Conservation (phyloP, 73 alveolate species). For the Blepharisma stoltei region DNA sequence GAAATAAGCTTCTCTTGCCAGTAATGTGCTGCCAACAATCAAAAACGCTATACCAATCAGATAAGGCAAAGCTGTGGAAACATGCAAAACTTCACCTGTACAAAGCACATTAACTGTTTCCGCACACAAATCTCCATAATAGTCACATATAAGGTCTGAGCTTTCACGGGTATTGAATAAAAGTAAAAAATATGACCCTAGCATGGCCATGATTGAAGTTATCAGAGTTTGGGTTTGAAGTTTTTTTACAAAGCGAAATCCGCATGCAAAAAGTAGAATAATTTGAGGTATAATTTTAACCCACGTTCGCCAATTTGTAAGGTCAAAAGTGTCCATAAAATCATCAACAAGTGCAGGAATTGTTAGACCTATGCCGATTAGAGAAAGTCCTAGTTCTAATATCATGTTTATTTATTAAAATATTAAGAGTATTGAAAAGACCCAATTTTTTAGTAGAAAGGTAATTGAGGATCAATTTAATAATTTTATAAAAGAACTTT, state of each 20-base stretch:
- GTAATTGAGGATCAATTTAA: no score
- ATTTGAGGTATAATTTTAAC: not conserved
- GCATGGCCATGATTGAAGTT: not conserved
- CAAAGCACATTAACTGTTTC: not conserved
- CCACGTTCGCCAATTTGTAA: not conserved
- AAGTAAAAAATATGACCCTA: constrained; percentile 8
- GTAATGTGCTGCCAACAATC: constrained; percentile 4
- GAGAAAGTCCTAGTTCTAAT: not conserved
- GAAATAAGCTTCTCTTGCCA: not conserved
- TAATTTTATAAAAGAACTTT: no score
- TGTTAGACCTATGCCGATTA: not conserved
- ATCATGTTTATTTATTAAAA: not conserved
- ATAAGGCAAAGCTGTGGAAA: not conserved
- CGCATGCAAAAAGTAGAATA: not conserved
- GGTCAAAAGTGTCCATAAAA: not conserved
- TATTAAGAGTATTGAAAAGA: no score
- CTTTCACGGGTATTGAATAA: constrained; percentile 7
- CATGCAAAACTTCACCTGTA: not conserved
- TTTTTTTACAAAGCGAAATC: not conserved
- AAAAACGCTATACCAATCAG: not conserved
- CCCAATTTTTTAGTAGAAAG: no score
- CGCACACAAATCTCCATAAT: not conserved
- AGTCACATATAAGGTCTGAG: not conserved
- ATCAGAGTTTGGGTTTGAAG: not conserved
- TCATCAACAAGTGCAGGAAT: constrained; percentile 17